A percentile compares a stretch with the other conserved stretches of the same genome.
phyloP scores from a whole-genome alignment of 2,329 filamentous ascomycete genomes.

The Fusarium nygamai region DNA sequence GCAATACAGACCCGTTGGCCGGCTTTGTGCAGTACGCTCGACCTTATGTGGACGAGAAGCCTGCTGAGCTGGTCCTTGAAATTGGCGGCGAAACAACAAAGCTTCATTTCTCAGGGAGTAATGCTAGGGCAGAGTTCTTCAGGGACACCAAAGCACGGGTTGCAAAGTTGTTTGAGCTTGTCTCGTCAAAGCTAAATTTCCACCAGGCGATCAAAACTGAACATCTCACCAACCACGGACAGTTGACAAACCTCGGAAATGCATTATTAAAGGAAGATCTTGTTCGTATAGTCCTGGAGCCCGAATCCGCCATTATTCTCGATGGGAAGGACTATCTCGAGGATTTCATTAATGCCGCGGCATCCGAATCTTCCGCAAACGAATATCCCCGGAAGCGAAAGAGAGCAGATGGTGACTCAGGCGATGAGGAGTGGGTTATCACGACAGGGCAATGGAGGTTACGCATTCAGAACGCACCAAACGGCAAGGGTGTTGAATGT shows the following conservation, averaged over 20 bases:
- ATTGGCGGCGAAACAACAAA: conserved; percentile 74
- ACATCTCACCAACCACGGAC: conserved; percentile 57
- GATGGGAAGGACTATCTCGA: conserved; percentile 62
- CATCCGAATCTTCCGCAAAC: conserved; percentile 42
- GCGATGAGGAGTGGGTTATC: conserved; percentile 68
- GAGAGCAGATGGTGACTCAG: conserved; percentile 50
- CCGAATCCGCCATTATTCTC: conserved; percentile 66
- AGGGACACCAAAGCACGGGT: conserved; percentile 76
- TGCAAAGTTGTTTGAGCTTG: conserved; percentile 78
- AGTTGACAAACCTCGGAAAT: conserved; percentile 73
- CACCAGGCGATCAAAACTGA: conserved; percentile 65
- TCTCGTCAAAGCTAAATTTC: conserved; percentile 82
- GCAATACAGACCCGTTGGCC: conserved; percentile 42
- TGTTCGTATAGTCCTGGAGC: conserved; percentile 71
- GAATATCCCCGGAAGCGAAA: conserved; percentile 57
- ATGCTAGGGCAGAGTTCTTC: conserved; percentile 75
- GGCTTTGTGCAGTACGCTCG: conserved; percentile 81
- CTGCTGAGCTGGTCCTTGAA: conserved; percentile 82
- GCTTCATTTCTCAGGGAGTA: conserved; percentile 57
- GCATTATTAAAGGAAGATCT: conserved; percentile 76
- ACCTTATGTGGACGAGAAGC: conserved; percentile 82
- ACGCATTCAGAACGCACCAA: conserved; percentile 65
- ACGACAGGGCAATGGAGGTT: conserved; percentile 77
- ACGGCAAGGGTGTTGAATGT: conserved; percentile 71
- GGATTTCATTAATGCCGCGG: conserved; percentile 41